Conservation (phyloP, 202 grass and related monocot genomes). For the Schoenoplectus triqueter region DNA sequence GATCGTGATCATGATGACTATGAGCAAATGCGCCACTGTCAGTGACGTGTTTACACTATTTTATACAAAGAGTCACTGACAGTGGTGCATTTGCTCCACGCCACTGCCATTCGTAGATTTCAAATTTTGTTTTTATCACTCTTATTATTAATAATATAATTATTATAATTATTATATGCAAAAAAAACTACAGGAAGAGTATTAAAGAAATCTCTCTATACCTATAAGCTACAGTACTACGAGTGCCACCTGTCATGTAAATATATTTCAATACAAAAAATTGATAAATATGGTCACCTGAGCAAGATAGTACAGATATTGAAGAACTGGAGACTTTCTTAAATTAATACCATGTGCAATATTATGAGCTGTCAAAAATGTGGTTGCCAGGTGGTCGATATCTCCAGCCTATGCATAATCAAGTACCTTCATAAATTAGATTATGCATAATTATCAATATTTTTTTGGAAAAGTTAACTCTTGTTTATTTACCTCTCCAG, state of each 20-base stretch:
- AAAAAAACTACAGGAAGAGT: background rate
- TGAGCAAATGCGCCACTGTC: too few species aligned
- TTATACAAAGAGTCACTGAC: too few species aligned
- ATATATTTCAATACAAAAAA: conserved; percentile 25
- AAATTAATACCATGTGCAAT: conserved; percentile 93
- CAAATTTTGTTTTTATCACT: too few species aligned
- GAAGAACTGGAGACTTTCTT: conserved; percentile 87
- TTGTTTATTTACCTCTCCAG: conserved; percentile 73
- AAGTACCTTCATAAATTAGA: background rate
- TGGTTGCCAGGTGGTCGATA: conserved; percentile 83
- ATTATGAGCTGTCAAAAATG: conserved; percentile 80
- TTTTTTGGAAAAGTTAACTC: conserved; percentile 7
- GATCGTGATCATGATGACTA: too few species aligned
- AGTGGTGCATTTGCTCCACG: too few species aligned
- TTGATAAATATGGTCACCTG: conserved; percentile 60
- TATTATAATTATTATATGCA: too few species aligned
- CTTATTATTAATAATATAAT: too few species aligned
- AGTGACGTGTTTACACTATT: too few species aligned
- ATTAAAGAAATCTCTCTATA: background rate
- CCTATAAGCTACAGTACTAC: background rate
- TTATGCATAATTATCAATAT: background rate
- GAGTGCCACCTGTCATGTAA: background rate
- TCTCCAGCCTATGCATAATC: conserved; percentile 78
- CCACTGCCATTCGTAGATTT: too few species aligned
- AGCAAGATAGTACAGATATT: conserved; percentile 90